These are phyloP conservation scores for Panicum hallii DNA, from an alignment of 202 grass and related monocot genomes.

Conservation along the genomic window DNA sequence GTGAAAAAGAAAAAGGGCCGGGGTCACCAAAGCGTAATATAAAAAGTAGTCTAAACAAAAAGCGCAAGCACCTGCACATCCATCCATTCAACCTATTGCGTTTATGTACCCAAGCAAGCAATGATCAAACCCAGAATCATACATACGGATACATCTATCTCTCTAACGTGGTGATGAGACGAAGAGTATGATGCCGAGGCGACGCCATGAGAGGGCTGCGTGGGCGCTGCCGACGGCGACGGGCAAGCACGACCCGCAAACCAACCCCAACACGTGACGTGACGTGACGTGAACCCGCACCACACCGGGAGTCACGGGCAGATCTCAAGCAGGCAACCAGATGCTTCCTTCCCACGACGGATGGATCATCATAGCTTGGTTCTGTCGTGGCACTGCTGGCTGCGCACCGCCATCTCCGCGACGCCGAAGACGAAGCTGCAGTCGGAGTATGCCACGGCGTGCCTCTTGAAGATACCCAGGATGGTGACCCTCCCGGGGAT, in stretches of 20 bases:
- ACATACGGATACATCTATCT: not conserved
- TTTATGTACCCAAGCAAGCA: not conserved
- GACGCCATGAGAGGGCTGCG: not conserved
- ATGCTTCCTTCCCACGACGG: too few relatives aligned
- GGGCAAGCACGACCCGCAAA: not conserved
- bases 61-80: not conserved
- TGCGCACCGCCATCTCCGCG: slow-evolving; percentile 45
- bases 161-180: not conserved
- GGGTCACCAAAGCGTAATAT: too few relatives aligned
- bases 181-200: not conserved
- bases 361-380: slow-evolving; percentile 39
- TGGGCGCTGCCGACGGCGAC: not conserved
- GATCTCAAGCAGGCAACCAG: too few relatives aligned
- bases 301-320: not conserved
- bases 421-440: slow-evolving; percentile 63
- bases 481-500: slow-evolving; percentile 50
- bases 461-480: slow-evolving; percentile 64
- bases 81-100: not conserved
- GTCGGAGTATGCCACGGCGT: slow-evolving; percentile 57
- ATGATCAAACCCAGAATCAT: too few relatives aligned
- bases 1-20: not conserved
- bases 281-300: too few relatives aligned
- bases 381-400: slow-evolving; percentile 55
- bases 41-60: not conserved
- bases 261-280: too few relatives aligned